A percentile compares a stretch with the other conserved stretches of the same genome.
Conservation (phyloP, 768 basidiomycete species). For the Mycena albidolilacea region DNA sequence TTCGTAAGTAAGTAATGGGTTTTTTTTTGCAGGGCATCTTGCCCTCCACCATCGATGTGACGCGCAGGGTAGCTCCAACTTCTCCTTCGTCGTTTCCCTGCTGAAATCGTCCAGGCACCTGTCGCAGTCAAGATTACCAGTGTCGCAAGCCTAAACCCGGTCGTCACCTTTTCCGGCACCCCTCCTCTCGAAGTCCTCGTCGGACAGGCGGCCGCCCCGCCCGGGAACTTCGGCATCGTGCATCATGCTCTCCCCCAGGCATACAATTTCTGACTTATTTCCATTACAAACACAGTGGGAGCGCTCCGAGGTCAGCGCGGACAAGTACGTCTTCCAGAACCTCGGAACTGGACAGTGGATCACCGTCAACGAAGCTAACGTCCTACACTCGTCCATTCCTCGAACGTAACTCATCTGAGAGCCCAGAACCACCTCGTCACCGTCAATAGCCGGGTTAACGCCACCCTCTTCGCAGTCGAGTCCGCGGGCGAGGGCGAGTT, state of each 20-base stretch:
- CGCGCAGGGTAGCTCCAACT: constrained; percentile 16
- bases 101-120: constrained; percentile 15
- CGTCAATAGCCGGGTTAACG: background rate
- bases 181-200: constrained; percentile 19
- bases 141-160: constrained; percentile 12
- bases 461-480: constrained; percentile 26
- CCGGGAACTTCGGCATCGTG: constrained; percentile 22
- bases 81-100: background rate
- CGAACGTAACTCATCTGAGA: background rate
- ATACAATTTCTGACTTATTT: background rate
- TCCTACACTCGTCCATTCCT: constrained; percentile 8
- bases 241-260: background rate
- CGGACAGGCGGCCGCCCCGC: constrained; percentile 15
- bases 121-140: constrained; percentile 15
- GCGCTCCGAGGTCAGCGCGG: constrained; percentile 20
- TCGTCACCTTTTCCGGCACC: constrained; percentile 12
- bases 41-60: constrained; percentile 11
- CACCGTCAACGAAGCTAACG: constrained; percentile 14
- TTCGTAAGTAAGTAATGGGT: constrained; percentile 8
- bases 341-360: constrained; percentile 26
- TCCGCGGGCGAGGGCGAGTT: constrained; percentile 19
- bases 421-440: constrained; percentile 26
- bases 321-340: constrained; percentile 24
- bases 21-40: constrained; percentile 17
- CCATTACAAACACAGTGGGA: constrained; percentile 20